Evolutionary conservation across 1,284 basidiomycete genomes (phyloP), one percentile per base, ranked within the genome.

Genomic region (Malassezia sp.): DNA sequence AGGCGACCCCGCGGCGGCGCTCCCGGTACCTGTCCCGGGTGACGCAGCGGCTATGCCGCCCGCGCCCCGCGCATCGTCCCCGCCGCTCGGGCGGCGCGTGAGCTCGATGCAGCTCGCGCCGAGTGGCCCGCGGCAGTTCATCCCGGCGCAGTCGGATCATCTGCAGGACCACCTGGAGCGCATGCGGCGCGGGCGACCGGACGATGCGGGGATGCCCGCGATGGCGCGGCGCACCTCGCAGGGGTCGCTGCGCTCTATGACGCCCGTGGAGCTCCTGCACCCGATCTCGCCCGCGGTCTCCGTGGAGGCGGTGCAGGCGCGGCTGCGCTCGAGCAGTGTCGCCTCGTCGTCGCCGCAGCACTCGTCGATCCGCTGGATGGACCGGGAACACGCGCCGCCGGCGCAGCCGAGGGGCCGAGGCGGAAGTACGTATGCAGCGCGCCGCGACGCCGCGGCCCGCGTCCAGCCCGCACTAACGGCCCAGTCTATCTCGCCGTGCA

Each of bases 401-500:
- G n/a, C n/a, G n/a, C n/a, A n/a, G n/a, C n/a, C n/a, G n/a, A n/a
- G n/a, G n/a, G n/a, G n/a, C n/a, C n/a, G n/a, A n/a, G n/a, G n/a
- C n/a, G n/a, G n/a, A n/a, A n/a, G n/a, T n/a, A n/a, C n/a, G n/a
- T n/a, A n/a, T n/a, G n/a, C n/a, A n/a, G n/a, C n/a, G n/a, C n/a
- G n/a, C n/a, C n/a, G n/a, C n/a, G n/a, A n/a, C n/a, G n/a, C n/a
- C n/a, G n/a, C n/a, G 11, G 20, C 28, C 21, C 4, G 17, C n/a
- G 15, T 20, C 9, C 6, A 14, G 6, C 10, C 6, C 10, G 6
- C 14, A 31, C 30, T 17, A 31, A 31, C 32, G n/a, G n/a, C n/a
- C n/a, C n/a, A n/a, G 21, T 50, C 24, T 45, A 33, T 33, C 31
- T 50, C 22, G 48, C 48, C 20, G 48, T 50, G 37, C 20, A 38